phyloP scores from a whole-genome alignment of 805 yeast species.

The Torulaspora quercuum region DNA sequence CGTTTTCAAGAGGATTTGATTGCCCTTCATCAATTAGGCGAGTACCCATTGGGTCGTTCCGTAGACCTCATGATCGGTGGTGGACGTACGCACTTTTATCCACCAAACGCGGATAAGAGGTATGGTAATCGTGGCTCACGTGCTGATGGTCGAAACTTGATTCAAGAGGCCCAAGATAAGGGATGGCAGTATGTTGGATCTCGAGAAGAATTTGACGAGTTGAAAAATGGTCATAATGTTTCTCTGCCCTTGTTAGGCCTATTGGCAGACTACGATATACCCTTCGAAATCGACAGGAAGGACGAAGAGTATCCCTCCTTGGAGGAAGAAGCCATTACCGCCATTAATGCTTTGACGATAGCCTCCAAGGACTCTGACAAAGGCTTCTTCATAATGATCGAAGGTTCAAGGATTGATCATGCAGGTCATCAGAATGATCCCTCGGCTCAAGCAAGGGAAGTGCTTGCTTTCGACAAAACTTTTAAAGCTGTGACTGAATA shows the following conservation, averaged over 20 bases:
- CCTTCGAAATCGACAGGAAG: constrained; percentile 78
- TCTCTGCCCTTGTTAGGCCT: constrained; percentile 72
- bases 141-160: constrained; percentile 62
- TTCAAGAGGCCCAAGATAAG: constrained; percentile 53
- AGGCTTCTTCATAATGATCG: constrained; percentile 83
- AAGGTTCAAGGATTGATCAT: constrained; percentile 92
- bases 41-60: constrained; percentile 69
- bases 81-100: constrained; percentile 80
- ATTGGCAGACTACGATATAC: constrained; percentile 73
- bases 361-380: constrained; percentile 70
- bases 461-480: constrained; percentile 80
- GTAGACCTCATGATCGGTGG: constrained; percentile 90
- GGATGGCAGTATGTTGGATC: constrained; percentile 63
- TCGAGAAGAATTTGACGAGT: constrained; percentile 54
- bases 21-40: constrained; percentile 84
- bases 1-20: constrained; percentile 79
- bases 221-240: constrained; percentile 58
- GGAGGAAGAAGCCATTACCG: constrained; percentile 73
- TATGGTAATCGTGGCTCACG: constrained; percentile 54
- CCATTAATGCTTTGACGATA: constrained; percentile 60
- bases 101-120: constrained; percentile 36
- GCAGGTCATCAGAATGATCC: constrained; percentile 95
- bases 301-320: constrained; percentile 63
- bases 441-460: constrained; percentile 90
- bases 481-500: constrained; percentile 70